phyloP scores from a whole-genome alignment of 1,284 basidiomycete species.

The Ustilago trichophora region DNA sequence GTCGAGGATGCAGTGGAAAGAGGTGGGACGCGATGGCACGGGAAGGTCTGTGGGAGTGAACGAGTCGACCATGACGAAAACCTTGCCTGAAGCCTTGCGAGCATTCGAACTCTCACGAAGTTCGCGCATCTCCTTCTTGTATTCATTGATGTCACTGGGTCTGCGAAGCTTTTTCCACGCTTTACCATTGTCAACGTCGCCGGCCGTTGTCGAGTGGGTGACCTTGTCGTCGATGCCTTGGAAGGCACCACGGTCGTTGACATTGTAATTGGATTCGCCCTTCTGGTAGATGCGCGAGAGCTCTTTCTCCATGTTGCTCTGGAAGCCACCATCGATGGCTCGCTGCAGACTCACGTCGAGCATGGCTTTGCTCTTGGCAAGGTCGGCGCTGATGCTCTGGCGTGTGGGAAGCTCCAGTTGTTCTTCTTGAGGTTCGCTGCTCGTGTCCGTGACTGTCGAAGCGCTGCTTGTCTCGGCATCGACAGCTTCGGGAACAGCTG shows the following conservation, averaged over 20 bases:
- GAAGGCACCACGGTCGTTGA: constrained; percentile 60
- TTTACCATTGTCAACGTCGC: constrained; percentile 81
- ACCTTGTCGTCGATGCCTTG: constrained; percentile 68
- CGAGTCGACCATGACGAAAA: constrained; percentile 78
- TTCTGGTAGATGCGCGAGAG: constrained; percentile 57
- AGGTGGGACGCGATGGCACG: constrained; percentile 71
- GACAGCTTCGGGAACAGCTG: constrained; percentile 7
- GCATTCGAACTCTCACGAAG: constrained; percentile 78
- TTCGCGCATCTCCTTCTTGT: constrained; percentile 84
- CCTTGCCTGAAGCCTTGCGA: constrained; percentile 84
- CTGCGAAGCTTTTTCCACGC: constrained; percentile 88
- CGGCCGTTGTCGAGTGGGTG: constrained; percentile 75
- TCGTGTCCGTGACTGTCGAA: constrained; percentile 4
- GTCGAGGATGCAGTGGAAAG: constrained; percentile 87
- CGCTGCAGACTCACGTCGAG: constrained; percentile 54
- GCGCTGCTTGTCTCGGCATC: constrained; percentile 9
- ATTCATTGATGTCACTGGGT: constrained; percentile 95
- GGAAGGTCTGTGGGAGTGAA: constrained; percentile 59
- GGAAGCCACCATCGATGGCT: constrained; percentile 54
- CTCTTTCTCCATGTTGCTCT: constrained; percentile 54
- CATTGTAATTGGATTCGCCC: constrained; percentile 69
- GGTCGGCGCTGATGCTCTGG: constrained; percentile 50
- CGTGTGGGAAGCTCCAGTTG: constrained; percentile 40
- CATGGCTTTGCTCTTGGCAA: constrained; percentile 49
- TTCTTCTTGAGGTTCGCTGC: constrained; percentile 17